These are phyloP conservation scores for Themeda triandra DNA, from an alignment of 176 grass and related monocot species.

Conservation along the genomic window DNA sequence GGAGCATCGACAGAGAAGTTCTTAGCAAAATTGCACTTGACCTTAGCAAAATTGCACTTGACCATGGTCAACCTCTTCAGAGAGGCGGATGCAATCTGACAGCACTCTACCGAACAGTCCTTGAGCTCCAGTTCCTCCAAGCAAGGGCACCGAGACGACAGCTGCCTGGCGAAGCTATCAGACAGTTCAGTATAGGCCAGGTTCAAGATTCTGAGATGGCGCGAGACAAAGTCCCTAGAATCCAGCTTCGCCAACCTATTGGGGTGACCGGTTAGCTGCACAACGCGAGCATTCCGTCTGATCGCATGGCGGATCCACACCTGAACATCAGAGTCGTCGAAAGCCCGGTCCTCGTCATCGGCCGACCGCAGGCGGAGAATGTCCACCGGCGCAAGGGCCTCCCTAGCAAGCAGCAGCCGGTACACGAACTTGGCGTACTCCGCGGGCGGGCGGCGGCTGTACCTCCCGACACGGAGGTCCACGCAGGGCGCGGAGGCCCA, in stretches of 20 bases:
- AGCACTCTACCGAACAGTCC: not conserved
- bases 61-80: constrained; percentile 14
- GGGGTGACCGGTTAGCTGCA: constrained; percentile 20
- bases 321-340: not conserved
- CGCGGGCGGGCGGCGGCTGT: not conserved
- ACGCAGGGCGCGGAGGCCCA: constrained; percentile 18
- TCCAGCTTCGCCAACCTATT: not conserved
- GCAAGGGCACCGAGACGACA: constrained; percentile 16
- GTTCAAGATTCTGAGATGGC: constrained; percentile 29
- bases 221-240: not conserved
- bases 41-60: constrained; percentile 13
- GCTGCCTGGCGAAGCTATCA: not conserved
- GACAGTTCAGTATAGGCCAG: not conserved
- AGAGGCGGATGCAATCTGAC: not conserved
- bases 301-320: constrained; percentile 10
- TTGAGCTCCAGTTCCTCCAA: constrained; percentile 30
- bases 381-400: not conserved
- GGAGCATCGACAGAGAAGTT: not conserved
- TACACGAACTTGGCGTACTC: not conserved
- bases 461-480: not conserved
- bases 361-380: constrained; percentile 16
- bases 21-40: too few species aligned
- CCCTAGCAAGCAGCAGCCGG: not conserved
- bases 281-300: not conserved
- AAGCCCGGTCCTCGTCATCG: not conserved